Percentiles rank a stretch among this genome's conserved stretches.
Evolutionary conservation across 2,329 filamentous ascomycete genomes (phyloP).

Genomic region (Simplicillium aogashimaense): DNA sequence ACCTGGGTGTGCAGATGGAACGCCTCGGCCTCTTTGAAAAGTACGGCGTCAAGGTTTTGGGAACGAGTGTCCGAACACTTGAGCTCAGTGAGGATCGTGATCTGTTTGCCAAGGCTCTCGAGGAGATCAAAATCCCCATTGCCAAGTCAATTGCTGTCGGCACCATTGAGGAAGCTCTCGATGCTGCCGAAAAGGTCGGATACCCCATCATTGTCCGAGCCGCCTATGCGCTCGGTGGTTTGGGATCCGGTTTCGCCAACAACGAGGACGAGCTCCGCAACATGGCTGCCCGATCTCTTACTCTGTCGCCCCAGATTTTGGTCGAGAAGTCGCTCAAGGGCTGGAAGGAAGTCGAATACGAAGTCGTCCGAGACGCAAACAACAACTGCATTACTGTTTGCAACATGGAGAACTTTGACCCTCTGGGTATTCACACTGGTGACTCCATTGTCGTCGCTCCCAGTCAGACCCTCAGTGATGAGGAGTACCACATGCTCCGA

Average conservation of each 20-base stretch:
- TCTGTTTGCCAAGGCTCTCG: constrained; percentile 87
- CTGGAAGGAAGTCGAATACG: constrained; percentile 99
- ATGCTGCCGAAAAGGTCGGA: constrained; percentile 76
- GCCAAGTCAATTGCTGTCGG: constrained; percentile 90
- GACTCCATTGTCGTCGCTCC: constrained; percentile 98
- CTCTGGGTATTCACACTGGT: constrained; percentile 93
- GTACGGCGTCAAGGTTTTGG: constrained; percentile 90
- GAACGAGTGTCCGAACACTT: constrained; percentile 87
- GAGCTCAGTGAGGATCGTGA: constrained; percentile 95
- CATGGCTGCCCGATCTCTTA: constrained; percentile 84
- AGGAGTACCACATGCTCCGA: constrained; percentile 99
- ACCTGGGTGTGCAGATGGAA: constrained; percentile 95
- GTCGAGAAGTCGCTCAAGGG: constrained; percentile 98
- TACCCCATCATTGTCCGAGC: constrained; percentile 98
- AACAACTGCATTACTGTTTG: constrained; percentile 99
- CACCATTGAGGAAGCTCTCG: constrained; percentile 84
- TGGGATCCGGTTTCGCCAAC: constrained; percentile 92
- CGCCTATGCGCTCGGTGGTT: constrained; percentile 89
- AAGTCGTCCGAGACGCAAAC: constrained; percentile 90
- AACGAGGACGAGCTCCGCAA: constrained; percentile 90
- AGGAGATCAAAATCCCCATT: constrained; percentile 96
- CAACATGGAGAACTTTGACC: constrained; percentile 80
- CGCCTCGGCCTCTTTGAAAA: constrained; percentile 90
- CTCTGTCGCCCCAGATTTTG: constrained; percentile 88
- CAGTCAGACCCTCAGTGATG: constrained; percentile 91